Evolutionary conservation across 768 basidiomycete genomes (phyloP), one percentile per base, ranked within the genome.

Genomic region (Kwoniella dendrophila): DNA sequence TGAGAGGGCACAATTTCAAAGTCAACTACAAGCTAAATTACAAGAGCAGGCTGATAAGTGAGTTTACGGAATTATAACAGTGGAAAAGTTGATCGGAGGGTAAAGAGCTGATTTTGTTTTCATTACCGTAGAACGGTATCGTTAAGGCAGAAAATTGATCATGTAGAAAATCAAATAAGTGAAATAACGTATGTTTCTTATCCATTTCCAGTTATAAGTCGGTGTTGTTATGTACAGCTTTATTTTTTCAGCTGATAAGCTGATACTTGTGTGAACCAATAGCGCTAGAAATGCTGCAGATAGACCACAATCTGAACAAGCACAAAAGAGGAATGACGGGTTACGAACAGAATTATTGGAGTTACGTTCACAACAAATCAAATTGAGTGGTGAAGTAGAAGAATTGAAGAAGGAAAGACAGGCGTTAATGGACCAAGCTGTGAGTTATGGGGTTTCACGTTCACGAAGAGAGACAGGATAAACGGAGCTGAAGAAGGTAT

Each of bases 361-460:
- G 36, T 86, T 87, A 12, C 89, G 90, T 85, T 88, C 51, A 79
- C 82, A 82, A 84, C 56, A 84, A 86, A 38, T 71, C 43, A 68
- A 71, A 16, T 51, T 73, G 36, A 64, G 67, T 29, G 82, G 87
- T 67, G 86, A 87, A 45, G 84, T 88, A 24, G 89, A 90, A 47
- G 80, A 82, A 32, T 82, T 90, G 65, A 92, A 89, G 80, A 80
- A 84, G 49, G 87, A 91, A 68, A 89, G 89, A 75, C 84, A 84
- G 20, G 79, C 78, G 2, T 75, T 90, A 20, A 80, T 87, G 26
- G 82, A 87, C 63, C 86, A 86, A 60, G 89, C 87, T 76, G 90
- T 86, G 56, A 44, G 80, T 74, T 7, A 24, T n/a, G n/a, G n/a
- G n/a, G n/a, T n/a, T n/a, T n/a, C n/a, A n/a, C n/a, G n/a, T n/a